Conservation (phyloP, 1,139 yeast species). For the Yueomyces sp. region DNA sequence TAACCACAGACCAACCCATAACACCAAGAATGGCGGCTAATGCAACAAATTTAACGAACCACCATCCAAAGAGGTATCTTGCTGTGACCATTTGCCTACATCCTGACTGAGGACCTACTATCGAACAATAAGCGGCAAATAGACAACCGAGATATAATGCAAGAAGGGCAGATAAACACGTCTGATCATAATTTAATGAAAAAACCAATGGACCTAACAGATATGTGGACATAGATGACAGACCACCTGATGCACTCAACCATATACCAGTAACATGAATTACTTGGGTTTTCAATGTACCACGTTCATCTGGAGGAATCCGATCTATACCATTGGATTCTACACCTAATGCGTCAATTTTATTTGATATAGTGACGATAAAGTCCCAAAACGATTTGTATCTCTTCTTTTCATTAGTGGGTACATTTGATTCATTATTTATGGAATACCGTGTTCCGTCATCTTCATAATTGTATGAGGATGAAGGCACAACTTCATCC, state of each 20-base stretch:
- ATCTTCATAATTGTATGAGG: neutral
- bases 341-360: constrained; percentile 42
- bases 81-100: constrained; percentile 79
- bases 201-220: constrained; percentile 62
- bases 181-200: constrained; percentile 51
- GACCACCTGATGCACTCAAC: constrained; percentile 76
- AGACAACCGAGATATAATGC: constrained; percentile 58
- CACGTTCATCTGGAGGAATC: constrained; percentile 56
- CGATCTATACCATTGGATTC: constrained; percentile 79
- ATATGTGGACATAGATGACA: constrained; percentile 74
- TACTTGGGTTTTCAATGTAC: constrained; percentile 39
- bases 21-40: constrained; percentile 60
- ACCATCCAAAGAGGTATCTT: constrained; percentile 70
- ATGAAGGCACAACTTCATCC: too few species aligned
- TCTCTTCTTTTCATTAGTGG: neutral
- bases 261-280: constrained; percentile 61
- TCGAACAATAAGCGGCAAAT: constrained; percentile 69
- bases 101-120: constrained; percentile 82
- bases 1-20: constrained; percentile 81
- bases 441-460: neutral
- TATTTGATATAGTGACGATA: constrained; percentile 17
- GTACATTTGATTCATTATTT: constrained; percentile 1
- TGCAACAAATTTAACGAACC: constrained; percentile 64
- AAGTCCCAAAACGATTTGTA: neutral
- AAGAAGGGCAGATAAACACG: constrained; percentile 46